Conservation (phyloP, 78 protist species). For the Dictyostelium citrinum region DNA sequence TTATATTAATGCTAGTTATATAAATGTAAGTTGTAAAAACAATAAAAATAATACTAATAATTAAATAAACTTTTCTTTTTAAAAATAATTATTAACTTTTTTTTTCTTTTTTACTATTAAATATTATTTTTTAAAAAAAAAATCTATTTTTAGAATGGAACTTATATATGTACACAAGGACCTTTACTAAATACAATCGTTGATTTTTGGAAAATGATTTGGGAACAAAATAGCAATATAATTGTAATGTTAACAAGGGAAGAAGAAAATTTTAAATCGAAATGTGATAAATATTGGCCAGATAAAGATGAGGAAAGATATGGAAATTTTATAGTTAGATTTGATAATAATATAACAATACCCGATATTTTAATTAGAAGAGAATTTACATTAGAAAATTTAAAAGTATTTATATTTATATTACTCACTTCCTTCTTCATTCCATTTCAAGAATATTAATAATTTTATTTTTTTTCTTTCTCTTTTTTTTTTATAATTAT, state of each 20-base stretch:
- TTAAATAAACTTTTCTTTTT: too few relatives aligned
- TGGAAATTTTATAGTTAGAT: conserved; percentile 13
- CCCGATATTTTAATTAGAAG: conserved; percentile 60
- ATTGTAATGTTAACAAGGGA: conserved; percentile 84
- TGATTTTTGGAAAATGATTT: conserved; percentile 88
- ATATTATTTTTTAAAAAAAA: too few relatives aligned
- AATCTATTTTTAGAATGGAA: background rate
- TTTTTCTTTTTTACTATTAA: background rate
- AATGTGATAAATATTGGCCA: conserved; percentile 80
- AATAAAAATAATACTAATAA: too few relatives aligned
- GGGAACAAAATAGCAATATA: conserved; percentile 71
- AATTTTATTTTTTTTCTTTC: background rate
- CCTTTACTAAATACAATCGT: conserved; percentile 75
- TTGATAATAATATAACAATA: conserved; percentile 5
- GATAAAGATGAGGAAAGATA: conserved; percentile 14
- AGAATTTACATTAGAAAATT: conserved; percentile 25
- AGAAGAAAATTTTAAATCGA: conserved; percentile 49
- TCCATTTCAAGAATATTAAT: background rate
- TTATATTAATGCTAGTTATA: conserved; percentile 73
- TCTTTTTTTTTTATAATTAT: background rate
- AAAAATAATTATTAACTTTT: background rate
- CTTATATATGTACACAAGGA: conserved; percentile 86
- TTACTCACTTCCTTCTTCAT: background rate
- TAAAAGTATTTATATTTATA: background rate
- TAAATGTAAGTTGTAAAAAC: background rate